Evolutionary conservation across 2,329 filamentous ascomycete species (phyloP).

Genomic region (Incumbomyces lentus): DNA sequence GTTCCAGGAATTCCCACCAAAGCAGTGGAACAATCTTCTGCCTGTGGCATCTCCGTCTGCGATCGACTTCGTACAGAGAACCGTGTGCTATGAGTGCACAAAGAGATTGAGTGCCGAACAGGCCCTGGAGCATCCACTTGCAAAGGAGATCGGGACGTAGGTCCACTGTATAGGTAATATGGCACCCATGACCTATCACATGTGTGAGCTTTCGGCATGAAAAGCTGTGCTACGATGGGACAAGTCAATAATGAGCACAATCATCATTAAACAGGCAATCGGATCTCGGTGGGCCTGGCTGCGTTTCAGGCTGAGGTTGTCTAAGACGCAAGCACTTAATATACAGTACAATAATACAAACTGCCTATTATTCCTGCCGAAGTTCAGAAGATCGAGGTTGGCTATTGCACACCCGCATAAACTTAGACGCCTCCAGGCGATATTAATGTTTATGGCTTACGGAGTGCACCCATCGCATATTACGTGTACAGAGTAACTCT

Average conservation of each 20-base stretch:
- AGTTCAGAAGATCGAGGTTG: no score
- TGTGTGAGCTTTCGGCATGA: no score
- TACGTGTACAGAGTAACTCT: no score
- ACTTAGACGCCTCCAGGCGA: no score
- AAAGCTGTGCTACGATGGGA: no score
- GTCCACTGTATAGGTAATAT: background rate
- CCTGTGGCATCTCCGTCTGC: slow-evolving; percentile 48
- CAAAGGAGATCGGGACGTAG: background rate
- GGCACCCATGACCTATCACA: no score
- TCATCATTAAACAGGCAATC: background rate
- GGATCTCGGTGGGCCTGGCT: background rate
- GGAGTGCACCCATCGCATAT: no score
- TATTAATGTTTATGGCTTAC: no score
- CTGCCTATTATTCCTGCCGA: no score
- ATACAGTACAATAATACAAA: no score
- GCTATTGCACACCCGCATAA: no score
- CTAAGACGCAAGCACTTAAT: background rate
- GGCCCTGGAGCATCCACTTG: slow-evolving; percentile 16
- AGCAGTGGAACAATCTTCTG: slow-evolving; percentile 61
- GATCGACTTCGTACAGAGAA: slow-evolving; percentile 52
- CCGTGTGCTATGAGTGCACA: slow-evolving; percentile 65
- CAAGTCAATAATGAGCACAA: no score
- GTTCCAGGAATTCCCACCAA: slow-evolving; percentile 63
- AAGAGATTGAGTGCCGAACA: slow-evolving; percentile 56
- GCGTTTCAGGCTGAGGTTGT: background rate